A percentile compares a stretch with the other conserved stretches of the same genome.
phyloP scores from a whole-genome alignment of 768 basidiomycete species.

The Podaxis pistillaris region DNA sequence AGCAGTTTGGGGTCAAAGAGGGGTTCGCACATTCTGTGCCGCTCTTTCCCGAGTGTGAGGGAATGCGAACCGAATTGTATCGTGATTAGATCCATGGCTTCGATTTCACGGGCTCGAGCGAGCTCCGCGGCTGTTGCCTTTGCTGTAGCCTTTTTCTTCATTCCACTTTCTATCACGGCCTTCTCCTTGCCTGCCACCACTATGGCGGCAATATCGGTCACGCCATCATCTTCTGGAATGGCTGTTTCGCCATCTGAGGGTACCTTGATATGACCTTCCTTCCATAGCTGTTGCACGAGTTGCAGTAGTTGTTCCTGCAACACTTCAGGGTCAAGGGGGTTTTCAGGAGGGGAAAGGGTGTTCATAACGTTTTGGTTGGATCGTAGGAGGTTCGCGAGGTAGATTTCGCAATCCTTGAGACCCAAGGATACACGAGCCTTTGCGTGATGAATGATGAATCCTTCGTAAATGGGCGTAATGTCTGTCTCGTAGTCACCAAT shows the following conservation, averaged over 20 bases:
- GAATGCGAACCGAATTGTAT: slow-evolving; percentile 69
- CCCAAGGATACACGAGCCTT: slow-evolving; percentile 64
- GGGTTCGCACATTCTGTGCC: slow-evolving; percentile 90
- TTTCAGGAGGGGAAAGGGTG: slow-evolving; percentile 53
- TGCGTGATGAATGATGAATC: slow-evolving; percentile 54
- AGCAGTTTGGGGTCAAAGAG: slow-evolving; percentile 74
- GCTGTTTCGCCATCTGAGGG: slow-evolving; percentile 74
- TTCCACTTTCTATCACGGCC: slow-evolving; percentile 82
- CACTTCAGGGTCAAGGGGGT: slow-evolving; percentile 42
- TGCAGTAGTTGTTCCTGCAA: slow-evolving; percentile 54
- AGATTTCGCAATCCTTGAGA: slow-evolving; percentile 66
- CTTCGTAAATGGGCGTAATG: slow-evolving; percentile 76
- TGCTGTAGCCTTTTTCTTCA: slow-evolving; percentile 72
- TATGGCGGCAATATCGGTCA: slow-evolving; percentile 88
- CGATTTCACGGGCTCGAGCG: slow-evolving; percentile 78
- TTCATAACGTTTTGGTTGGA: slow-evolving; percentile 64
- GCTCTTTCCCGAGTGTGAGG: slow-evolving; percentile 79
- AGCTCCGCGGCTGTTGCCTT: slow-evolving; percentile 78
- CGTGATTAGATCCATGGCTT: slow-evolving; percentile 79
- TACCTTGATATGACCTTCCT: slow-evolving; percentile 66
- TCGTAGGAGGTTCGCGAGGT: slow-evolving; percentile 72
- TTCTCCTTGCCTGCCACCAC: slow-evolving; percentile 90
- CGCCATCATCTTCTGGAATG: slow-evolving; percentile 72
- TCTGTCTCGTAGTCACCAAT: slow-evolving; percentile 76
- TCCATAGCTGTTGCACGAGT: slow-evolving; percentile 63